Conservation (phyloP, 768 basidiomycete species). For the Agrocybe pediades region DNA sequence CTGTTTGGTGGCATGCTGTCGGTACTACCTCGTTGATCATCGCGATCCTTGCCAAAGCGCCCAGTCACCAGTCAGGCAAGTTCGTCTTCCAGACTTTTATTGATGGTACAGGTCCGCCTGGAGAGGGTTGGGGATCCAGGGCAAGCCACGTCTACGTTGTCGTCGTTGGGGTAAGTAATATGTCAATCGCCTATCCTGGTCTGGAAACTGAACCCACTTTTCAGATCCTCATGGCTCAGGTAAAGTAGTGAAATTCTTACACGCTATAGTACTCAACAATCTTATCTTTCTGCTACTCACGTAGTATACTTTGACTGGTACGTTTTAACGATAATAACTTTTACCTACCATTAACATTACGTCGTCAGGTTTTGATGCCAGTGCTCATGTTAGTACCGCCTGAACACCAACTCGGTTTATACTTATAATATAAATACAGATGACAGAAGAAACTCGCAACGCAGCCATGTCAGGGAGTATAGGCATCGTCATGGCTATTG, state of each 20-base stretch:
- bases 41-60: conserved; percentile 71
- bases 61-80: conserved; percentile 63
- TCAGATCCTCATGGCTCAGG: conserved; percentile 70
- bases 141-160: conserved; percentile 73
- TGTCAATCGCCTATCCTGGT: background rate
- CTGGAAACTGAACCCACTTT: background rate
- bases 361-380: conserved; percentile 66
- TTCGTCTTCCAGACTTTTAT: conserved; percentile 75
- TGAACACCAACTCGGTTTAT: background rate
- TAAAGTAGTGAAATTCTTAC: conserved; percentile 16
- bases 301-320: conserved; percentile 68
- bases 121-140: conserved; percentile 63
- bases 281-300: background rate
- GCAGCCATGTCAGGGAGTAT: conserved; percentile 68
- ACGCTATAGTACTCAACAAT: background rate
- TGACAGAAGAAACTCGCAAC: conserved; percentile 79
- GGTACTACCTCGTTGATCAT: conserved; percentile 70
- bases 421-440: conserved; percentile 34
- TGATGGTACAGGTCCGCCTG: conserved; percentile 60
- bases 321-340: conserved; percentile 3
- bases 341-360: background rate
- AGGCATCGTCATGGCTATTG: conserved; percentile 72
- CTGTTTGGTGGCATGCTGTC: conserved; percentile 73
- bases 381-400: conserved; percentile 55
- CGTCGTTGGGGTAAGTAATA: conserved; percentile 54